Conservation (phyloP, 768 basidiomycete genomes). For the Leccinum rimulosum region DNA sequence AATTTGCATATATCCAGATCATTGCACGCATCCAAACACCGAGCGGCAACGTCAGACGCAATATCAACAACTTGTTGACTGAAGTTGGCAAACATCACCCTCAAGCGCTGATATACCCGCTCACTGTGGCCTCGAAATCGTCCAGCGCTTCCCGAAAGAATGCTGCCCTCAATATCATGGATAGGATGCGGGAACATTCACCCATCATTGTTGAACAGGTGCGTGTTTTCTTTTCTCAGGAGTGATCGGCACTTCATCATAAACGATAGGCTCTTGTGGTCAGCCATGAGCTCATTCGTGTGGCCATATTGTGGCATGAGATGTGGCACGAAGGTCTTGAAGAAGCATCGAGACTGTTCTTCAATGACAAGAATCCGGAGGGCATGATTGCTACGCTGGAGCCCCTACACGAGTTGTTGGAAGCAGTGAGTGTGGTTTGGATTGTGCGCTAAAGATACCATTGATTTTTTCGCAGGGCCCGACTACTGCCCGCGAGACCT, state of each 20-base stretch:
- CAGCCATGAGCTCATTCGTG: conserved; percentile 91
- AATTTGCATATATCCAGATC: conserved; percentile 51
- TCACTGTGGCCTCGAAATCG: conserved; percentile 96
- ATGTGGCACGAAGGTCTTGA: conserved; percentile 98
- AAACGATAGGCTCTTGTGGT: conserved; percentile 70
- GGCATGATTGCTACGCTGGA: conserved; percentile 95
- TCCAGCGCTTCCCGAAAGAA: conserved; percentile 78
- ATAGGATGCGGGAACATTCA: conserved; percentile 91
- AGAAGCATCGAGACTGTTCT: conserved; percentile 94
- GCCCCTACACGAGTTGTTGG: conserved; percentile 89
- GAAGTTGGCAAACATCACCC: conserved; percentile 97
- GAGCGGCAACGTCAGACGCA: conserved; percentile 77
- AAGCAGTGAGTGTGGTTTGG: conserved; percentile 53
- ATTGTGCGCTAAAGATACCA: background rate
- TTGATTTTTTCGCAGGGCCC: conserved; percentile 61
- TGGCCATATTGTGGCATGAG: conserved; percentile 98
- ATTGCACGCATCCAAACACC: conserved; percentile 98
- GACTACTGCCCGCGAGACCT: conserved; percentile 89
- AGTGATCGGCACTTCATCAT: background rate
- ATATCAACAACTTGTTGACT: conserved; percentile 83
- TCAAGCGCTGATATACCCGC: conserved; percentile 92
- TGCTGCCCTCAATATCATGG: conserved; percentile 86
- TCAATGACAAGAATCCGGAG: conserved; percentile 94
- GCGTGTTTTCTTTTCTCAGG: conserved; percentile 10
- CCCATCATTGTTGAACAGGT: conserved; percentile 84